Conservation (phyloP, 1,284 basidiomycete species). For the Microbotryum silenes-acaulis region DNA sequence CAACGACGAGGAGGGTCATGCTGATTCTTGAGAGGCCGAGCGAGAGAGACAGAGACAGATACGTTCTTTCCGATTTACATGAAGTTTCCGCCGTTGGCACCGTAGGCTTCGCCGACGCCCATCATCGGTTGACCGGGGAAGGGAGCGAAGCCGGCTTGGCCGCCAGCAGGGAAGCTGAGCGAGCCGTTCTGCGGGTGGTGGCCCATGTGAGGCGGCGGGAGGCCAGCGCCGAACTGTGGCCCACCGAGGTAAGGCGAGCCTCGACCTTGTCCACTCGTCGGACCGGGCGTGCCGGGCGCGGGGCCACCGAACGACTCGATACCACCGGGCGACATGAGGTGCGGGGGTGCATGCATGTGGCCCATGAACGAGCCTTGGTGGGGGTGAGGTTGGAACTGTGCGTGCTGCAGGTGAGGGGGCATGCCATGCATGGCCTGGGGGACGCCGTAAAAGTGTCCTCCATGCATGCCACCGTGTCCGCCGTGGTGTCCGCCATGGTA, state of each 20-base stretch:
- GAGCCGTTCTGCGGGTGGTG: slow-evolving; percentile 7
- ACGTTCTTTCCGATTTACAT: background rate
- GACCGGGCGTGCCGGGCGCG: slow-evolving; percentile 1
- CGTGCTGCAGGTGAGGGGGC: slow-evolving; percentile 7
- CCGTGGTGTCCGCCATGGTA: slow-evolving; percentile 20
- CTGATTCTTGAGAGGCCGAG: slow-evolving; percentile 2
- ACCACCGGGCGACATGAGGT: slow-evolving; percentile 15
- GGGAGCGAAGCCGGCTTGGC: slow-evolving; percentile 13
- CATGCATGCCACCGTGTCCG: slow-evolving; percentile 12
- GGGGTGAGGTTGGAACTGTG: slow-evolving; percentile 15
- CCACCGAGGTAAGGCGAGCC: slow-evolving; percentile 13
- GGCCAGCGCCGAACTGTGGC: slow-evolving; percentile 6
- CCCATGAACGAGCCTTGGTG: slow-evolving; percentile 13
- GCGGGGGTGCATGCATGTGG: slow-evolving; percentile 9
- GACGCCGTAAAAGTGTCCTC: slow-evolving; percentile 23
- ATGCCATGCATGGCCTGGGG: slow-evolving; percentile 11
- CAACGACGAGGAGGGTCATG: slow-evolving; percentile 4
- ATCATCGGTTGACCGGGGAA: slow-evolving; percentile 11
- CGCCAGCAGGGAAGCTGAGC: too few species aligned
- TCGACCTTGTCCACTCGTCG: too few species aligned
- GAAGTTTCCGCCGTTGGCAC: too few species aligned
- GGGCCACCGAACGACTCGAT: slow-evolving; percentile 4
- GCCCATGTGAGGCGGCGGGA: slow-evolving; percentile 10
- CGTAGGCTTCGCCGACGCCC: background rate
- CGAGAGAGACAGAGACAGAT: slow-evolving; percentile 8